Evolutionary conservation across 2,329 filamentous ascomycete genomes (phyloP).

Genomic region (Alternaria conjuncta): DNA sequence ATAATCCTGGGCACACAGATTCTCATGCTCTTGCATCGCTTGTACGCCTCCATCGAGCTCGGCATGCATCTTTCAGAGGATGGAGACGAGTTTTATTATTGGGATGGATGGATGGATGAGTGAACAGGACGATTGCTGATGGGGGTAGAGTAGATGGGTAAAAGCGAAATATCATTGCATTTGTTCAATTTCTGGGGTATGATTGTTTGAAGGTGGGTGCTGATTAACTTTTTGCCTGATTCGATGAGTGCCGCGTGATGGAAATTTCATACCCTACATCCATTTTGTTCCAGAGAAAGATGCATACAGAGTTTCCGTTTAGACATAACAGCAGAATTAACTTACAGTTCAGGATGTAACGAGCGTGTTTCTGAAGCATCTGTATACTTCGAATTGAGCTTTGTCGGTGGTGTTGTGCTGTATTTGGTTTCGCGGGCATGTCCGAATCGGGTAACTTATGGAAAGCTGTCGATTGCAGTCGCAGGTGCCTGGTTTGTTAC

Average conservation of each 20-base stretch:
- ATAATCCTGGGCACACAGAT: not conserved
- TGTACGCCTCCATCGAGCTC: not conserved
- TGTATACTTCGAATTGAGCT: too few species aligned
- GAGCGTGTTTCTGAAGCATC: too few species aligned
- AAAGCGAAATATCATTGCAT: not conserved
- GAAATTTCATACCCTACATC: too few species aligned
- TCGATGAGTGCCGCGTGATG: not conserved
- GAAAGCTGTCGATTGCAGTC: accelerated
- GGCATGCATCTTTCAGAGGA: too few species aligned
- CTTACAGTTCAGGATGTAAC: not conserved
- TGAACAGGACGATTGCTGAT: not conserved
- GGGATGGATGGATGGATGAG: not conserved
- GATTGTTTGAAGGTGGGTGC: not conserved
- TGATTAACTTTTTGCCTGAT: not conserved
- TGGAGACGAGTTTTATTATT: too few species aligned
- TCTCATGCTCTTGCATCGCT: not conserved
- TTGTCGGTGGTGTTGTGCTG: not conserved
- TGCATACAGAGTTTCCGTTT: too few species aligned
- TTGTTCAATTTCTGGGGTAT: not conserved
- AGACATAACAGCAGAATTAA: too few species aligned
- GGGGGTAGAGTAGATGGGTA: not conserved
- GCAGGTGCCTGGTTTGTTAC: not conserved
- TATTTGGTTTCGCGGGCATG: not conserved
- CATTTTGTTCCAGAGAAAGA: too few species aligned
- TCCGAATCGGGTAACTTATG: not conserved